phyloP scores from a whole-genome alignment of 2,329 filamentous ascomycete species.

The Ophiostoma tasmaniense region DNA sequence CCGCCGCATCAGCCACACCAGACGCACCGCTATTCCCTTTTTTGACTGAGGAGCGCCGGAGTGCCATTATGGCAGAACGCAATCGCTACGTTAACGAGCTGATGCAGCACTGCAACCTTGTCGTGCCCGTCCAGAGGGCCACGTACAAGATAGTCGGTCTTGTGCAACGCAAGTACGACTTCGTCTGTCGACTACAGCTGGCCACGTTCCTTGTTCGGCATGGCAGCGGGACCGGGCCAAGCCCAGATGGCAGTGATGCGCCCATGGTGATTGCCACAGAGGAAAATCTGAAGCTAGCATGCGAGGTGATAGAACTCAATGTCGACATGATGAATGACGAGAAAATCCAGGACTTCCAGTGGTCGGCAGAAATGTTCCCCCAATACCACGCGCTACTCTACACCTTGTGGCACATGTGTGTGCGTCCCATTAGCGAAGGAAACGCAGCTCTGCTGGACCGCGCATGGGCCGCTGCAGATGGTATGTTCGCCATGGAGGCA shows the following conservation, averaged over 20 bases:
- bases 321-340: conserved; percentile 29
- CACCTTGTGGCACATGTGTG: conserved; percentile 36
- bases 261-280: conserved; percentile 17
- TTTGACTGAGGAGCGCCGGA: conserved; percentile 15
- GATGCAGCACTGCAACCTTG: conserved; percentile 40
- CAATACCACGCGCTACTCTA: conserved; percentile 38
- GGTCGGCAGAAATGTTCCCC: conserved; percentile 33
- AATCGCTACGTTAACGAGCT: conserved; percentile 41
- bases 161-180: conserved; percentile 25
- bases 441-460: conserved; percentile 20
- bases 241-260: neutral
- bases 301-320: conserved; percentile 28
- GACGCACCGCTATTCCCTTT: neutral
- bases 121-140: conserved; percentile 33
- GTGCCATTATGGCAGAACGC: conserved; percentile 12
- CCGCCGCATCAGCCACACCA: neutral
- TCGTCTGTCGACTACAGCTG: conserved; percentile 25
- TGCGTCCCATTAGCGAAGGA: conserved; percentile 26
- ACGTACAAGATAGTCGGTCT: conserved; percentile 22
- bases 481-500: conserved; percentile 18
- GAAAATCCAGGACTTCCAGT: conserved; percentile 31
- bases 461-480: conserved; percentile 29
- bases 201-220: conserved; percentile 5
- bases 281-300: conserved; percentile 27
- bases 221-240: neutral